A percentile compares a stretch with the other conserved stretches of the same genome.
Evolutionary conservation across 2,329 filamentous ascomycete genomes (phyloP).

Genomic region (Verticillium dahliae): DNA sequence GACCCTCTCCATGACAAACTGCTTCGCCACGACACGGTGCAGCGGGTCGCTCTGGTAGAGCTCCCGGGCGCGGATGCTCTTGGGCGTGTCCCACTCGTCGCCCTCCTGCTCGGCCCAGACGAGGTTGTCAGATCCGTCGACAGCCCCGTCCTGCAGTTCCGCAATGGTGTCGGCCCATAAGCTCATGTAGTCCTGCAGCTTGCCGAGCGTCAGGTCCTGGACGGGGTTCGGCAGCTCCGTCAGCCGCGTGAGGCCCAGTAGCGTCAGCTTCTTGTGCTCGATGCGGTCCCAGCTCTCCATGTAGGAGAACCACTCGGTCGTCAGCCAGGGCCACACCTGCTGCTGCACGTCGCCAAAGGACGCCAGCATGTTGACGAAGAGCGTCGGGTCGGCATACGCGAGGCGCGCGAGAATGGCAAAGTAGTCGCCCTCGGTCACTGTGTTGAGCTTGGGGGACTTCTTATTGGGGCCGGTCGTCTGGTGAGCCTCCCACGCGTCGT

Average conservation of each 20-base stretch:
- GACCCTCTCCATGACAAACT: conserved; percentile 58
- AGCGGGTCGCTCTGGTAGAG: conserved; percentile 57
- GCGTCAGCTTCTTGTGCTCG: conserved; percentile 63
- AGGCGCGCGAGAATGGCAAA: conserved; percentile 77
- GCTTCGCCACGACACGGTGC: conserved; percentile 56
- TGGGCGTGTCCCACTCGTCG: conserved; percentile 50
- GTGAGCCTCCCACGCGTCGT: conserved; percentile 64
- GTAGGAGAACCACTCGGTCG: conserved; percentile 60
- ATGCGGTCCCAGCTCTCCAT: conserved; percentile 62
- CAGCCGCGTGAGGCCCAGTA: conserved; percentile 65
- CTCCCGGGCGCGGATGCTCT: conserved; percentile 45
- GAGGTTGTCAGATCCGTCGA: conserved; percentile 44
- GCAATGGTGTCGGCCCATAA: conserved; percentile 68
- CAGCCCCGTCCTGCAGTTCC: conserved; percentile 57
- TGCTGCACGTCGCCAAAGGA: conserved; percentile 38
- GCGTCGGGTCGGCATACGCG: conserved; percentile 61
- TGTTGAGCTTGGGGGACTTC: conserved; percentile 61
- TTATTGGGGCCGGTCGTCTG: conserved; percentile 77
- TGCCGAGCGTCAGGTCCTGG: conserved; percentile 50
- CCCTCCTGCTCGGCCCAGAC: conserved; percentile 36
- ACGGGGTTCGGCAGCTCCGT: conserved; percentile 55
- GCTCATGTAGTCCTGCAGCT: conserved; percentile 66
- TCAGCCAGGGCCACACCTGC: conserved; percentile 53
- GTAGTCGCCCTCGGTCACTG: conserved; percentile 77
- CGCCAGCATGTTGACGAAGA: conserved; percentile 56